A percentile compares a stretch with the other conserved stretches of the same genome.
Conservation (phyloP, 768 basidiomycete species). For the Suillus brevipes region DNA sequence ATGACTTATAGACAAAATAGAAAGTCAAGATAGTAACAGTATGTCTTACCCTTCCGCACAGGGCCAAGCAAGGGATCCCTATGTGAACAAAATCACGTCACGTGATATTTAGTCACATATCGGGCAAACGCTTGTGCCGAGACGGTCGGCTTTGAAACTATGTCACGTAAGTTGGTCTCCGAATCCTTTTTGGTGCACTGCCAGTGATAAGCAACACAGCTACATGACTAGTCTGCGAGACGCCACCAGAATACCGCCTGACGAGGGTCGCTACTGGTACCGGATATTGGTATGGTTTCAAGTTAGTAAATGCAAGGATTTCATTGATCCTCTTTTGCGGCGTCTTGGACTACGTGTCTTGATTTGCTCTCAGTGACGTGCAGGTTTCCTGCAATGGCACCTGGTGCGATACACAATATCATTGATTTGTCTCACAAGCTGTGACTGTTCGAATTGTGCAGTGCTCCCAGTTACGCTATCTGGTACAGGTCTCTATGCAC, state of each 20-base stretch:
- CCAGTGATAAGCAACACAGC: too few species aligned
- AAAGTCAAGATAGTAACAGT: not conserved
- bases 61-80: not conserved
- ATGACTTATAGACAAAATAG: not conserved
- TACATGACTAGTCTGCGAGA: too few species aligned
- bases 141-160: too few species aligned
- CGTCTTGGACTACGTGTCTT: not conserved
- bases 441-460: not conserved
- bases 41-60: not conserved
- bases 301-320: not conserved
- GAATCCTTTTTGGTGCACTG: too few species aligned
- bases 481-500: not conserved
- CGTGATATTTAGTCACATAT: not conserved
- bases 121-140: not conserved
- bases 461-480: not conserved
- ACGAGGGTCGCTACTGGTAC: too few species aligned
- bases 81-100: not conserved
- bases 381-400: not conserved
- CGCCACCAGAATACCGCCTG: too few species aligned
- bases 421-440: not conserved
- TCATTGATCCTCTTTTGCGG: not conserved
- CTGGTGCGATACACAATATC: not conserved
- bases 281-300: too few species aligned
- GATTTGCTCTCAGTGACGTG: not conserved
- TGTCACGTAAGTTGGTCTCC: too few species aligned